Evolutionary conservation across 768 basidiomycete species (phyloP).

Genomic region (Neoboletus subvelutipes): DNA sequence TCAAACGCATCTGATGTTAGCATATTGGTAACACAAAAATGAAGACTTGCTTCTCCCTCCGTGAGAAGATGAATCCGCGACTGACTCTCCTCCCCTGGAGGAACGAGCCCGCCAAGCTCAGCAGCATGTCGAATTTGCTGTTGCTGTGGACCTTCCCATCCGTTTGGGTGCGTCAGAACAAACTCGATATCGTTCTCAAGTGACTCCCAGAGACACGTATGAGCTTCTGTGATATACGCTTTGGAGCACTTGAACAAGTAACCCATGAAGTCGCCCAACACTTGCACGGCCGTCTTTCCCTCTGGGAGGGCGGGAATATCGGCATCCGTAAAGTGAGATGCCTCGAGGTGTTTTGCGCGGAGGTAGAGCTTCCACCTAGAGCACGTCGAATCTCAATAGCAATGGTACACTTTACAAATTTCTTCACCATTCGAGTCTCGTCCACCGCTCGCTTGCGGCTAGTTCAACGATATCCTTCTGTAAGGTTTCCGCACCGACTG

Average conservation of each 20-base stretch:
- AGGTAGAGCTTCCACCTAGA: constrained; percentile 38
- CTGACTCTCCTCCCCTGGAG: constrained; percentile 36
- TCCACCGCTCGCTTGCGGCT: constrained; percentile 40
- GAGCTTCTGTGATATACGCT: constrained; percentile 45
- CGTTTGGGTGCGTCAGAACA: constrained; percentile 60
- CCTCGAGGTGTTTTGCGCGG: constrained; percentile 28
- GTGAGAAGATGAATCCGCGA: constrained; percentile 53
- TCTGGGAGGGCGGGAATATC: constrained; percentile 14
- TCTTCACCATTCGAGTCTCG: constrained; percentile 41
- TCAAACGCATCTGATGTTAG: constrained; percentile 33
- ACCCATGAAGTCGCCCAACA: constrained; percentile 41
- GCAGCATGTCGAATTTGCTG: constrained; percentile 51
- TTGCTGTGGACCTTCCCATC: constrained; percentile 62
- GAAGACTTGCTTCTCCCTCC: constrained; percentile 55
- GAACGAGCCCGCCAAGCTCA: constrained; percentile 49
- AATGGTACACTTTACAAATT: too few relatives aligned
- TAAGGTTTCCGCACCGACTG: constrained; percentile 43
- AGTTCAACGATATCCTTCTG: constrained; percentile 32
- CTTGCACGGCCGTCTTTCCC: constrained; percentile 10
- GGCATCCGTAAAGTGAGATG: constrained; percentile 23
- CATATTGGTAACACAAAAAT: constrained; percentile 52
- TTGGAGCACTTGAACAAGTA: constrained; percentile 45
- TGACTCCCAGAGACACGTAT: constrained; percentile 42
- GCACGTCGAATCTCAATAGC: background rate
- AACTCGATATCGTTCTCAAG: constrained; percentile 45